Percentiles rank a stretch among this genome's conserved stretches.
Evolutionary conservation across 2,329 filamentous ascomycete genomes (phyloP).

Genomic region (Microcyclosporella mali): DNA sequence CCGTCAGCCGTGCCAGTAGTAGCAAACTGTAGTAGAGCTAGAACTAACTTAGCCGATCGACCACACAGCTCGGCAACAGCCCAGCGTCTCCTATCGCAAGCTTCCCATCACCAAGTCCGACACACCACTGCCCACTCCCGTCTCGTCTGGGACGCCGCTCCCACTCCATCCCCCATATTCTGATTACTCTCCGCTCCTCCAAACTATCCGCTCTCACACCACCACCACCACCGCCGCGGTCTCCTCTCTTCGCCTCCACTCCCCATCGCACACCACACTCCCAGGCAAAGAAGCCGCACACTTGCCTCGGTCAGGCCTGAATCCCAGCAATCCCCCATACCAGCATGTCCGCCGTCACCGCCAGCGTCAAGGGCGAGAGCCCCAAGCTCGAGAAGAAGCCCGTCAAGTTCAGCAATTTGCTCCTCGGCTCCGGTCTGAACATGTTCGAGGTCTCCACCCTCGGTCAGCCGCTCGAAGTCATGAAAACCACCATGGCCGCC

Average conservation of each 20-base stretch:
- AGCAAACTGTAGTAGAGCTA: no score
- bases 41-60: no score
- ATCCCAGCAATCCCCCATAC: slow-evolving; percentile 45
- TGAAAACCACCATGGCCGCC: slow-evolving; percentile 99
- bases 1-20: no score
- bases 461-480: slow-evolving; percentile 86
- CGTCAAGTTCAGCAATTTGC: slow-evolving; percentile 98
- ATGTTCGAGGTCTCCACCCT: slow-evolving; percentile 79
- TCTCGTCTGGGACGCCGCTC: no score
- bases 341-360: slow-evolving; percentile 33
- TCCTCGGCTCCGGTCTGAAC: slow-evolving; percentile 89
- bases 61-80: no score
- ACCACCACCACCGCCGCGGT: slow-evolving; percentile 2
- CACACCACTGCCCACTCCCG: no score
- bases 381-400: slow-evolving; percentile 89
- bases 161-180: no score
- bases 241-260: slow-evolving; percentile 20
- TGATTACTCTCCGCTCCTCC: not conserved
- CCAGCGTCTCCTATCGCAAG: no score
- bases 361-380: slow-evolving; percentile 23
- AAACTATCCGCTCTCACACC: not conserved
- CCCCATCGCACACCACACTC: slow-evolving; percentile 11
- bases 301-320: slow-evolving; percentile 91
- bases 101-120: no score
- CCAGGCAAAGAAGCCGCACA: slow-evolving; percentile 74